A percentile compares a stretch with the other conserved stretches of the same genome.
Conservation (phyloP, 2,329 filamentous ascomycete genomes). For the Phoma sp. region DNA sequence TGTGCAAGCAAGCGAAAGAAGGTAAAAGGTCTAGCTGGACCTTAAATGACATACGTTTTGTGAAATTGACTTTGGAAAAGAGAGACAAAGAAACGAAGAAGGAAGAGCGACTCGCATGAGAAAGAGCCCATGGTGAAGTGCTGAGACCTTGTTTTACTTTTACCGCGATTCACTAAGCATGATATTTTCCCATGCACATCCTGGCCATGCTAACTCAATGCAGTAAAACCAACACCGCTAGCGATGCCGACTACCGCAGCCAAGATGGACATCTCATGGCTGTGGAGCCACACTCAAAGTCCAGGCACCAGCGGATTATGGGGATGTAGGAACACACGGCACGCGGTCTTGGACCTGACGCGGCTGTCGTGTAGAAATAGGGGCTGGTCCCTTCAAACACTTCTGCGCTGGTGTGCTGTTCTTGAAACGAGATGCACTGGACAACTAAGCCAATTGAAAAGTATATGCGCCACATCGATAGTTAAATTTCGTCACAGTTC, state of each 20-base stretch:
- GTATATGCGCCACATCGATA: not conserved
- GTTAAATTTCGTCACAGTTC: not conserved
- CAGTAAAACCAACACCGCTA: not conserved
- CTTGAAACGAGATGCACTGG: not conserved
- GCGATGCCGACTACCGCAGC: slow-evolving; percentile 11
- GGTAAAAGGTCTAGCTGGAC: not conserved
- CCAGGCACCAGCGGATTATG: slow-evolving; percentile 12
- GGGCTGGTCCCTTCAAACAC: not conserved
- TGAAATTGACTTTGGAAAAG: not conserved
- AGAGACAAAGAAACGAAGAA: not conserved
- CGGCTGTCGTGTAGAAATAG: not conserved
- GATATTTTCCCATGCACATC: slow-evolving; percentile 4
- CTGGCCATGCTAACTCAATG: slow-evolving; percentile 6
- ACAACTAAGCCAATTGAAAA: not conserved
- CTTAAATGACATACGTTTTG: slow-evolving; percentile 1
- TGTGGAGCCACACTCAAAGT: slow-evolving; percentile 10
- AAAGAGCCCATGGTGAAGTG: slow-evolving; percentile 6
- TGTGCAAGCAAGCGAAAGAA: not conserved
- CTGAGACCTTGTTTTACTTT: slow-evolving; percentile 10
- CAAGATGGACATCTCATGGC: slow-evolving; percentile 6
- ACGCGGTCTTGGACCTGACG: slow-evolving; percentile 9
- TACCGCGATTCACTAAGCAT: slow-evolving; percentile 10
- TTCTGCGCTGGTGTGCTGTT: not conserved
- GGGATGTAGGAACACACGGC: slow-evolving; percentile 12
- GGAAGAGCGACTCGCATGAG: not conserved